Percentiles rank a stretch among this genome's conserved stretches.
These are phyloP conservation scores for Coemansia sp. DNA, from an alignment of 192 early-diverging fungal species.

Conservation along the genomic window DNA sequence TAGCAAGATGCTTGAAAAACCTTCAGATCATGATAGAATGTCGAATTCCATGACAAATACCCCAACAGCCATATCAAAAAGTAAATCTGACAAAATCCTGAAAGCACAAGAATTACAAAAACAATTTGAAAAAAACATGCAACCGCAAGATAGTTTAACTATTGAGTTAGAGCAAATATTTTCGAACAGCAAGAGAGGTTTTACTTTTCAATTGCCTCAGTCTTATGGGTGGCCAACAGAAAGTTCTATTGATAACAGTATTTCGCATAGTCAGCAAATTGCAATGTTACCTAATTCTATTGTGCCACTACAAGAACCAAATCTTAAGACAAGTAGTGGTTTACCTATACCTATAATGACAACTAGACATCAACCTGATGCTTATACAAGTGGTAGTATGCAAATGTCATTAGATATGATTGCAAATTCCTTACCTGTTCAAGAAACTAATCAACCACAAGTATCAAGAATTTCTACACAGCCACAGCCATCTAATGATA, in stretches of 20 bases:
- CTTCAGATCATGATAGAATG: not conserved
- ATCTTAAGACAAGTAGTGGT: not conserved
- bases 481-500: not conserved
- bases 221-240: constrained; percentile 8
- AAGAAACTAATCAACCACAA: not conserved
- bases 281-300: not conserved
- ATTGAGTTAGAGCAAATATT: constrained; percentile 15
- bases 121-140: not conserved
- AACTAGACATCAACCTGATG: not conserved
- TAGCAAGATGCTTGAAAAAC: not conserved
- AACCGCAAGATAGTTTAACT: not conserved
- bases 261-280: not conserved
- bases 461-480: not conserved
- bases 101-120: not conserved
- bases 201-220: constrained; percentile 27
- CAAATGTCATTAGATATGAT: not conserved
- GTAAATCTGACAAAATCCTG: not conserved
- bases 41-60: not conserved
- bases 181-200: not conserved
- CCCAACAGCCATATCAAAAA: not conserved
- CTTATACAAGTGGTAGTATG: not conserved
- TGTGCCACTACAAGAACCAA: not conserved
- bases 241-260: too few relatives aligned
- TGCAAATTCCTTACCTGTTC: not conserved
- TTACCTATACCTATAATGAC: not conserved